These are phyloP conservation scores for Phaeodactylum tricornutum DNA, from an alignment of 108 stramenopile species.

Conservation along the genomic window DNA sequence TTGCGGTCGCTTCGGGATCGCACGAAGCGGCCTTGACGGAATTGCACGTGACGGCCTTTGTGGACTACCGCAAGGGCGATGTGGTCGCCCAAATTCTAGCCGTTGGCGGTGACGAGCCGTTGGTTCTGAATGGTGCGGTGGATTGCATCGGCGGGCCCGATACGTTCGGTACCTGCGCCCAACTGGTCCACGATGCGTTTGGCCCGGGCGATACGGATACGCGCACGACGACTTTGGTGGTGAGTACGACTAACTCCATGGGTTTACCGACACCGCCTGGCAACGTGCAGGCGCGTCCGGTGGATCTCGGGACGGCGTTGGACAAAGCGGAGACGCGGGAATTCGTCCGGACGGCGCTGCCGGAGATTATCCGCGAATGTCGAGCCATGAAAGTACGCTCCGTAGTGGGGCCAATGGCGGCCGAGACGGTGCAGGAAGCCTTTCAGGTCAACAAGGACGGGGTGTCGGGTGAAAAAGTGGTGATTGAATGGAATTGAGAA, in stretches of 20 bases:
- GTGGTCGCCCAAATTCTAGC: neutral
- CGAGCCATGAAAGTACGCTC: neutral
- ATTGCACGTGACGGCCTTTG: neutral
- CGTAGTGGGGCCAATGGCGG: neutral
- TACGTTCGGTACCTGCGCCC: neutral
- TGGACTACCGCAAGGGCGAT: neutral
- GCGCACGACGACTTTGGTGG: neutral
- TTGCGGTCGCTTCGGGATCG: neutral
- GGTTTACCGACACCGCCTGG: neutral
- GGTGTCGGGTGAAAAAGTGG: conserved; percentile 2
- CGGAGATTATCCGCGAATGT: neutral
- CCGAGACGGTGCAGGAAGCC: conserved; percentile 1
- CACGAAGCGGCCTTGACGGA: neutral
- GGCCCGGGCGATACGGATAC: neutral
- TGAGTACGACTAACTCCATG: neutral
- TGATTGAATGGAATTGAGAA: conserved; percentile 4
- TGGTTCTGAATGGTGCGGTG: neutral
- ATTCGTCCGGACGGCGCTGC: neutral
- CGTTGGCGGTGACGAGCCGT: neutral
- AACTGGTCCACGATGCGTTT: neutral
- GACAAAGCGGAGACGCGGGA: neutral
- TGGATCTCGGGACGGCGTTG: neutral
- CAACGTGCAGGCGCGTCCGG: neutral
- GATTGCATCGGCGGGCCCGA: neutral
- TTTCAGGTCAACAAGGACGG: conserved; percentile 6